Conservation (phyloP, 2,329 filamentous ascomycete genomes). For the Onygenales sp. region DNA sequence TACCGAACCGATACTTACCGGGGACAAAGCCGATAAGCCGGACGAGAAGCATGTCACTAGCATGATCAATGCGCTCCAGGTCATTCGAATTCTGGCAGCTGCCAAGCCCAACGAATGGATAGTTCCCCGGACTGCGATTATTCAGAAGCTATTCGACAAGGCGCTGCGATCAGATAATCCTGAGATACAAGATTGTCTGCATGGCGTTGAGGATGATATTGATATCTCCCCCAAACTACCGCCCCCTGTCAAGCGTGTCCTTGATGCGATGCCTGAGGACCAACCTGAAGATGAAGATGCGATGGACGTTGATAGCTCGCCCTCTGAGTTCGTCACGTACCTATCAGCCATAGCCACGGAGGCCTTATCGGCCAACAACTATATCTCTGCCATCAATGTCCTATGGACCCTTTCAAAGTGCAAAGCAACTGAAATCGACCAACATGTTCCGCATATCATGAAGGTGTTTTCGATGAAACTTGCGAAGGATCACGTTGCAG, state of each 20-base stretch:
- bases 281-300: conserved; percentile 78
- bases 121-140: conserved; percentile 59
- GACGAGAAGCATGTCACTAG: conserved; percentile 76
- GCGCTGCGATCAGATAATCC: conserved; percentile 77
- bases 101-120: conserved; percentile 89
- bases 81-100: conserved; percentile 80
- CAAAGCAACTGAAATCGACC: conserved; percentile 77
- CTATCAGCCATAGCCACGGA: conserved; percentile 81
- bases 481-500: conserved; percentile 79
- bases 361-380: conserved; percentile 68
- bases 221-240: conserved; percentile 63
- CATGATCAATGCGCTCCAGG: conserved; percentile 89
- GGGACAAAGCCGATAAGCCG: conserved; percentile 74
- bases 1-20: conserved; percentile 73
- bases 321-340: conserved; percentile 78
- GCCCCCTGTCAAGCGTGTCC: conserved; percentile 68
- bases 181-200: conserved; percentile 87
- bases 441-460: conserved; percentile 80
- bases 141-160: conserved; percentile 87
- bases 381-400: conserved; percentile 83
- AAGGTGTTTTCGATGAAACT: conserved; percentile 88
- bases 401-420: conserved; percentile 84
- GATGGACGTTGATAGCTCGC: conserved; percentile 62
- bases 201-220: conserved; percentile 60
- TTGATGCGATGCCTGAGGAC: conserved; percentile 76